Evolutionary conservation across 225 moss, liverwort and hornwort species (phyloP), one percentile per base, ranked within the genome.

Genomic region (Bryum argenteum): DNA sequence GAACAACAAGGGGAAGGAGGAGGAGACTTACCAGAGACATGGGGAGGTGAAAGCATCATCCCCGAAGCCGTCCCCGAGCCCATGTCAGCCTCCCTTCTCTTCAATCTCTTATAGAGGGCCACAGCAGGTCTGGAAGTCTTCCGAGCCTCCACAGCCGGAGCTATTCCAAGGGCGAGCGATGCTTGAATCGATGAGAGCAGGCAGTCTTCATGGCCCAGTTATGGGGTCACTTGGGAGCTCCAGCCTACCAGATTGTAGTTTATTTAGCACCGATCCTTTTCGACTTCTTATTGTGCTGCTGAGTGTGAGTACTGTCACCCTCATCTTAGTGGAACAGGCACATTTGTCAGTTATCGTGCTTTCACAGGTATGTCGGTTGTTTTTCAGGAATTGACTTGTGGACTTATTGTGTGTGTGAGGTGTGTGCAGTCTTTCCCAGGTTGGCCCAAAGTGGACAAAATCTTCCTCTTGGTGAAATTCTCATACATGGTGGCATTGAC

Each of bases 181-280:
- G n/a, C n/a, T n/a, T n/a, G n/a, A n/a, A n/a, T n/a, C n/a, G n/a
- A n/a, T n/a, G n/a, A n/a, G n/a, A 48, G 61, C 24, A 59, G 64
- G 6, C 67, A 63, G 66, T 63, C 33, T 33, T 33, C 33, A 33
- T 33, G 33, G 7, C n/a, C n/a, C n/a, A n/a, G n/a, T n/a, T n/a
- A n/a, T n/a, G 76, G 61, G 14, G 72, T 13, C 44, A 33, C 2
- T 45, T 11, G 8, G 79, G 81, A 83, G 48, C 79, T 70, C 79
- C 23, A 47, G 47, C 17, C 59, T 75, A 13, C 77, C 73, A 13
- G 52, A 70, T 10, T 58, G 62, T 70, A 77, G 78, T 37, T 69
- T 91, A 66, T 85, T 88, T 76, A 79, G 84, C 16, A 81, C 87
- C n/a, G 95, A 96, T 67, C 91, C 95, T 2, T 96, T 96, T 78